Evolutionary conservation across 139 green algal species (phyloP).

Genomic region (Pseudopediastrum boryanum): DNA sequence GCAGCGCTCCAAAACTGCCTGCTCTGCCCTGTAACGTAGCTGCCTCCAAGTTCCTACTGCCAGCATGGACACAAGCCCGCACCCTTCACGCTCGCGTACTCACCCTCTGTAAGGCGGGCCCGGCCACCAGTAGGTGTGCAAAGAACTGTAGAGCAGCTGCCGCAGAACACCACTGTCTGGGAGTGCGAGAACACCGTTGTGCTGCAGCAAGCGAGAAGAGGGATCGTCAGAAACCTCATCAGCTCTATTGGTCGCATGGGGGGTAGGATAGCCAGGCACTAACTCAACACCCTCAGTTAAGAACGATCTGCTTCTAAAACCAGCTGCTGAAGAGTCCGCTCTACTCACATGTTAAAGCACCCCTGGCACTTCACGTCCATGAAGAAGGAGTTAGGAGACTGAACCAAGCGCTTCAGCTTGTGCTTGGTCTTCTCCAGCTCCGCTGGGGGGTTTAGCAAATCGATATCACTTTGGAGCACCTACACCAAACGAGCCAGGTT

Average conservation of each 20-base stretch:
- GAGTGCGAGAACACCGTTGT: conserved; percentile 98
- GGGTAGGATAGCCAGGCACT: too few relatives aligned
- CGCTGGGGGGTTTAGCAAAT: conserved; percentile 95
- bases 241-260: conserved; percentile 10
- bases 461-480: conserved; percentile 88
- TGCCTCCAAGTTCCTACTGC: not conserved
- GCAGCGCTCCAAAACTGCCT: too few relatives aligned
- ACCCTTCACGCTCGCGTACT: conserved; percentile 17
- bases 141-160: conserved; percentile 94
- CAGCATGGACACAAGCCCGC: not conserved
- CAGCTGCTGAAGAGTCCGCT: too few relatives aligned
- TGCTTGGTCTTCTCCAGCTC: conserved; percentile 96
- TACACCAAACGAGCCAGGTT: conserved; percentile 20
- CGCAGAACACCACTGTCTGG: conserved; percentile 97
- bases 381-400: conserved; percentile 90
- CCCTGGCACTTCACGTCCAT: conserved; percentile 98
- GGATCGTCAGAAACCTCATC: not conserved
- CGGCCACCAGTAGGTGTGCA: conserved; percentile 96
- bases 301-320: not conserved
- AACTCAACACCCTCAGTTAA: too few relatives aligned
- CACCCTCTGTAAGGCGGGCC: conserved; percentile 93
- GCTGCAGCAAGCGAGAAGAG: conserved; percentile 62
- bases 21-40: too few relatives aligned
- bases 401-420: conserved; percentile 97
- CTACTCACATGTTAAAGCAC: conserved; percentile 91